These are phyloP conservation scores for Edaphochlamys debaryana DNA, from an alignment of 139 green algal species.

Conservation along the genomic window DNA sequence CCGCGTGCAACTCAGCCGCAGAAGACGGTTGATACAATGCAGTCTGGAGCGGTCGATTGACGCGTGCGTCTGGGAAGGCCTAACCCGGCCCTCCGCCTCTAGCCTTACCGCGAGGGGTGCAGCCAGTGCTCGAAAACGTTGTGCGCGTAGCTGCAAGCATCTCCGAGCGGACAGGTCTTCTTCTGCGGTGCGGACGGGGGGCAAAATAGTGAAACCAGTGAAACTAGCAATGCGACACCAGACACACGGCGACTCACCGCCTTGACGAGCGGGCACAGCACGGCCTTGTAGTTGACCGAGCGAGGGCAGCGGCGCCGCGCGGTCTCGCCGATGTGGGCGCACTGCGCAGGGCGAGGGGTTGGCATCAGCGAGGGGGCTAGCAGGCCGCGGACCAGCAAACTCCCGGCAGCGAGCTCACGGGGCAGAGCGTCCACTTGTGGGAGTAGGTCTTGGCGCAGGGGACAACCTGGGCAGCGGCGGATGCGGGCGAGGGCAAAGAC, in stretches of 20 bases:
- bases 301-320: constrained; percentile 46
- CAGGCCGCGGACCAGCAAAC: too few relatives aligned
- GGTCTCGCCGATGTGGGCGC: constrained; percentile 55
- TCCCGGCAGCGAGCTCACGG: too few relatives aligned
- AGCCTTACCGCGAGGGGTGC: constrained; percentile 83
- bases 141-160: constrained; percentile 83
- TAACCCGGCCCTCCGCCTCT: too few relatives aligned
- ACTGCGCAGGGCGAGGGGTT: too few relatives aligned
- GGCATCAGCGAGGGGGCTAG: too few relatives aligned
- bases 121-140: constrained; percentile 95
- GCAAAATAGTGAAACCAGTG: neutral
- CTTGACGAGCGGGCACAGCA: constrained; percentile 58
- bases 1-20: too few relatives aligned
- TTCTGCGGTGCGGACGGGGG: constrained; percentile 55
- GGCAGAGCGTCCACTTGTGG: constrained; percentile 63
- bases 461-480: constrained; percentile 26
- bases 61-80: too few relatives aligned
- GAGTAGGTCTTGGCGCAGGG: constrained; percentile 46
- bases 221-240: neutral
- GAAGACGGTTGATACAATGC: too few relatives aligned
- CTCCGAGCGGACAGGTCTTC: constrained; percentile 73
- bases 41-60: too few relatives aligned
- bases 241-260: constrained; percentile 33
- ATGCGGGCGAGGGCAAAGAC: too few relatives aligned
- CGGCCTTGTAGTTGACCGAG: constrained; percentile 46